Percentiles rank a stretch among this genome's conserved stretches.
These are phyloP conservation scores for Globisporangium lucens DNA, from an alignment of 352 stramenopile species.

Conservation along the genomic window DNA sequence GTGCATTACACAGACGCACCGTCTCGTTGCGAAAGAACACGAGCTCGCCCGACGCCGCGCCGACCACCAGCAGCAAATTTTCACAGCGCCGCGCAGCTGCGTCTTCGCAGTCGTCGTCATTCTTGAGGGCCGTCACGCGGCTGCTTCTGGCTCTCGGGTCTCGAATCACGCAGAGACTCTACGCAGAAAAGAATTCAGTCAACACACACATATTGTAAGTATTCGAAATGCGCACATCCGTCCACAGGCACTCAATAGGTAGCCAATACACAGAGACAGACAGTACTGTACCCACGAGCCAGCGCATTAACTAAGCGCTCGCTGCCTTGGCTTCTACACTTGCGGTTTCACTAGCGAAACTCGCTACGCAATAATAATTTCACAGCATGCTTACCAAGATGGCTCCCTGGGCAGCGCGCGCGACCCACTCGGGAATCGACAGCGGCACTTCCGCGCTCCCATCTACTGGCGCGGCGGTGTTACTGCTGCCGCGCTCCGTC, in stretches of 20 bases:
- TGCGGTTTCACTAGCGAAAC: background rate
- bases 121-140: background rate
- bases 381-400: conserved; percentile 13
- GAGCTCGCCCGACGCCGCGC: conserved; percentile 37
- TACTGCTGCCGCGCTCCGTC: conserved; percentile 1
- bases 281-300: conserved; percentile 1
- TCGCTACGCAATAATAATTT: background rate
- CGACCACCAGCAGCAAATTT: conserved; percentile 35
- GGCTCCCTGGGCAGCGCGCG: background rate
- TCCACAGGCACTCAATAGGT: background rate
- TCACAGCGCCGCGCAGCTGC: conserved; percentile 11
- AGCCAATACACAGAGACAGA: background rate
- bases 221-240: background rate
- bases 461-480: background rate
- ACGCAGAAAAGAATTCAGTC: background rate
- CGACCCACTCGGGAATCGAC: conserved; percentile 3
- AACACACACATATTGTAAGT: background rate
- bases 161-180: conserved; percentile 21
- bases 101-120: background rate
- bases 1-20: conserved; percentile 4
- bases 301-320: background rate
- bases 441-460: background rate
- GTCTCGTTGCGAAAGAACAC: conserved; percentile 45
- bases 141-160: background rate
- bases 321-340: background rate